These are phyloP conservation scores for Lipomyces oligophaga DNA, from an alignment of 805 yeast species.

Conservation along the genomic window DNA sequence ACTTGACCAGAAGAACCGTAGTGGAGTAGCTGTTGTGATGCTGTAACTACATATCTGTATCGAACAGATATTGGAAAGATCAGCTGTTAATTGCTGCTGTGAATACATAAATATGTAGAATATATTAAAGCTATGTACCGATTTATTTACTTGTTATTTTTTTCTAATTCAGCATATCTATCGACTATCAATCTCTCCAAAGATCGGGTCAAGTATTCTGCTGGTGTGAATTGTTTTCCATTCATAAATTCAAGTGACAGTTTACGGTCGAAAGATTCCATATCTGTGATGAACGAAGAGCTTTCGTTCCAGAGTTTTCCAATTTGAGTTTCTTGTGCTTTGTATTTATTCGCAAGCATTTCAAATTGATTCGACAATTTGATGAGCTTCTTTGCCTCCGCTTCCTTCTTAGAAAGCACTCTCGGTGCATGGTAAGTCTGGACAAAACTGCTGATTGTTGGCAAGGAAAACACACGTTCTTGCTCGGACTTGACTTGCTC, in stretches of 20 bases:
- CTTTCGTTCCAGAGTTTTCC: conserved; percentile 3
- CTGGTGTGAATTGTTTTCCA: too few species aligned
- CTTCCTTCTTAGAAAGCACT: background rate
- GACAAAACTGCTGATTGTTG: conserved; percentile 13
- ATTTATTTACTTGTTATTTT: background rate
- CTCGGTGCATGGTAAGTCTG: conserved; percentile 11
- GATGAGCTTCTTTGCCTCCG: conserved; percentile 2
- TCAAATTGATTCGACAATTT: conserved; percentile 1
- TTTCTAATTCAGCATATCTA: too few species aligned
- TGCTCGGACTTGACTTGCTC: conserved; percentile 4
- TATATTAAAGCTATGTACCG: background rate
- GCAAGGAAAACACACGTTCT: conserved; percentile 13
- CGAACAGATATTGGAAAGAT: background rate
- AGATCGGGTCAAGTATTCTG: too few species aligned
- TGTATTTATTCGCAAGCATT: background rate
- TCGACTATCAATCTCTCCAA: too few species aligned
- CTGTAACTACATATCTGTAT: conserved; percentile 36
- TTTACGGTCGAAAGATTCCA: too few species aligned
- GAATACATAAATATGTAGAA: background rate
- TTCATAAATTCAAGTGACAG: too few species aligned
- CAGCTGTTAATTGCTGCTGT: background rate
- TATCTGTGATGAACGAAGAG: too few species aligned
- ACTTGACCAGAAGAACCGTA: conserved; percentile 51
- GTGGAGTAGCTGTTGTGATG: conserved; percentile 90
- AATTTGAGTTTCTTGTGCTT: background rate